Percentiles rank a stretch among this genome's conserved stretches.
These are phyloP conservation scores for Luffa acutangula DNA, from an alignment of 306 rosid genomes.

Conservation along the genomic window DNA sequence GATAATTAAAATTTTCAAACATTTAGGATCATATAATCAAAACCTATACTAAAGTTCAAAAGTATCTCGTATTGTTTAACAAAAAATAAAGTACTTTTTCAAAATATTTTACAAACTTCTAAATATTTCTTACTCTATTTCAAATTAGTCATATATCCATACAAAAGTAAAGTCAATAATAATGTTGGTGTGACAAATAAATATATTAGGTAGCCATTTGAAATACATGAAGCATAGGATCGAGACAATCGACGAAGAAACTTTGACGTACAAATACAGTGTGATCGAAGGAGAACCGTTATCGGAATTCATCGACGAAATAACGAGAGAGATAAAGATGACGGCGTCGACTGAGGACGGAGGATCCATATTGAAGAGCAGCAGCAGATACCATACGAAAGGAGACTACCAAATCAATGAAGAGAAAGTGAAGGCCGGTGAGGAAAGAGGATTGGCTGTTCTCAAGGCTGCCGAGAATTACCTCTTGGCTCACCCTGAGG, in stretches of 20 bases:
- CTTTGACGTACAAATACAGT: constrained; percentile 21
- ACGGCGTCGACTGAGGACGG: constrained; percentile 17
- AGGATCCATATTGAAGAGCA: constrained; percentile 29
- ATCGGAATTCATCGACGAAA: constrained; percentile 25
- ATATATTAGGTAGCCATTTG: constrained; percentile 18
- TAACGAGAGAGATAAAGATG: constrained; percentile 20
- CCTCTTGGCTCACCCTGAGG: constrained; percentile 24
- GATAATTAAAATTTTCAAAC: no score
- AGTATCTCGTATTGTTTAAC: no score
- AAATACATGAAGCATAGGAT: constrained; percentile 31
- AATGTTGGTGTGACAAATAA: no score
- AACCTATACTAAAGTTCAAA: no score
- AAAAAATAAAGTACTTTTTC: background rate
- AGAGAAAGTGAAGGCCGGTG: constrained; percentile 23
- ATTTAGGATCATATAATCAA: no score
- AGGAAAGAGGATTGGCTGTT: constrained; percentile 22
- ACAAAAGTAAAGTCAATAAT: no score
- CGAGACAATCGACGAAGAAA: constrained; percentile 24
- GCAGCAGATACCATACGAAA: constrained; percentile 24
- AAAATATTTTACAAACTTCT: background rate
- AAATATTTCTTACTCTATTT: background rate
- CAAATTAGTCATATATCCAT: no score
- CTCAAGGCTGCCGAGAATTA: constrained; percentile 34
- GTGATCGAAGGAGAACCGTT: constrained; percentile 30
- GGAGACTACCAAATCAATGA: constrained; percentile 16